Evolutionary conservation across 2,329 filamentous ascomycete species (phyloP).

Genomic region (Zymoseptoria brevis): DNA sequence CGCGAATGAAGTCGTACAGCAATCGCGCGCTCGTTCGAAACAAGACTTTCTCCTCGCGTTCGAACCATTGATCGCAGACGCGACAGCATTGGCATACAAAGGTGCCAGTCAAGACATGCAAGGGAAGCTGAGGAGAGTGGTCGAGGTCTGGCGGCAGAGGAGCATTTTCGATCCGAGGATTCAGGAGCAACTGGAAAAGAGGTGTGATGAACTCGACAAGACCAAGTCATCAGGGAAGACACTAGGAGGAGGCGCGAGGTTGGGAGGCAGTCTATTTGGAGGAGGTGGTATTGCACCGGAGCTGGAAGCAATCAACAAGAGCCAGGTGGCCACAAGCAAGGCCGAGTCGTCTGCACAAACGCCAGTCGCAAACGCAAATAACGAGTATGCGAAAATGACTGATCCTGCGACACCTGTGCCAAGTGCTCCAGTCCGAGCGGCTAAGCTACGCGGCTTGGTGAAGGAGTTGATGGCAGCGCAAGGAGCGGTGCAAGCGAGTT

Average conservation of each 20-base stretch:
- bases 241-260: conserved; percentile 22
- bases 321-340: conserved; percentile 68
- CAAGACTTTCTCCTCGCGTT: conserved; percentile 90
- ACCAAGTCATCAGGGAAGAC: conserved; percentile 20
- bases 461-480: conserved; percentile 85
- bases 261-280: conserved; percentile 65
- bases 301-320: conserved; percentile 63
- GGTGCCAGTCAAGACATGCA: conserved; percentile 80
- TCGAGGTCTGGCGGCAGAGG: conserved; percentile 89
- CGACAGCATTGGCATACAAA: conserved; percentile 83
- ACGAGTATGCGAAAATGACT: conserved; percentile 77
- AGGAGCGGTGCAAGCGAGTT: conserved; percentile 77
- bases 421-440: conserved; percentile 82
- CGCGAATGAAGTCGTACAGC: conserved; percentile 94
- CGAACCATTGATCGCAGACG: conserved; percentile 84
- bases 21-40: conserved; percentile 86
- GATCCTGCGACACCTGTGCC: conserved; percentile 62
- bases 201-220: conserved; percentile 60
- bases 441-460: conserved; percentile 78
- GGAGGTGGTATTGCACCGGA: conserved; percentile 62
- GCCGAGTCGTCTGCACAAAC: conserved; percentile 60
- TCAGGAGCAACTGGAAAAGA: conserved; percentile 69
- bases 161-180: conserved; percentile 75
- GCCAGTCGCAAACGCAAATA: conserved; percentile 60
- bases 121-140: conserved; percentile 74